Base-by-base conservation (phyloP, 2,329 filamentous ascomycete genomes). In the Ophiostoma sp. region DNA sequence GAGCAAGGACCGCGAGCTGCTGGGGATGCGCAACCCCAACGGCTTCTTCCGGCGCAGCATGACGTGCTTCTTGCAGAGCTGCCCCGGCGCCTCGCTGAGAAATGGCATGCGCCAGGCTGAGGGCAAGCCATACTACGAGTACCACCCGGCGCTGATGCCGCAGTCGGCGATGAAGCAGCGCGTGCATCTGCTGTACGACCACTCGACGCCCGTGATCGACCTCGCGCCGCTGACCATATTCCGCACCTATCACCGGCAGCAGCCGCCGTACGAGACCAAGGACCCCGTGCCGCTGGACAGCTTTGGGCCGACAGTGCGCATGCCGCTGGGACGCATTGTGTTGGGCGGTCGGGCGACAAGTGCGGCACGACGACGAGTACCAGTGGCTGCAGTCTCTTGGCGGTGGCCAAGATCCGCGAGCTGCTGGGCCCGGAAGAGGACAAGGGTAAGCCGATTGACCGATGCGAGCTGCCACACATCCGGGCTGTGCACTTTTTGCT, bases 321-420 rank as follows among this genome's bases (percentile, higher is more conserved):
- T 54, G 27, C 74, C 75, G 0, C 69, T 81, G 8, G 79, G 79
- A 20, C 77, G 74, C 71, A 73, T 81, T 3, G 79, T 78, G 1
- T 77, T 77, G 27, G 79, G 75, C 76, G 79, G 3, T 80, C 78
- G 0, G 80, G 80, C 2, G 80, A 81, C 70, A 81, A 81, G 70
- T 78, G 5, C 75, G 78, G 15, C 71, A 77, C 69, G 72, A 75
- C 4, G 78, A 81, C 67, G 80, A 82, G 72, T 83, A 77, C 70
- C 75, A 79, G 1, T 81, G 80, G 80, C 73, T 81, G 20, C 76
- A 79, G 73, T 7, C 65, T 80, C 31, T 75, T 83, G 76, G 81
- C 78, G 0, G 73, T 75, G 6, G 62, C 69, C 20, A 72, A 71
- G 67, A 65, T 75, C 35, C 71, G 71, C 13, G 69, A 72, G 70